Percentiles rank a stretch among this genome's conserved stretches.
phyloP scores from a whole-genome alignment of 306 rosid genomes.

The Prunus mume region DNA sequence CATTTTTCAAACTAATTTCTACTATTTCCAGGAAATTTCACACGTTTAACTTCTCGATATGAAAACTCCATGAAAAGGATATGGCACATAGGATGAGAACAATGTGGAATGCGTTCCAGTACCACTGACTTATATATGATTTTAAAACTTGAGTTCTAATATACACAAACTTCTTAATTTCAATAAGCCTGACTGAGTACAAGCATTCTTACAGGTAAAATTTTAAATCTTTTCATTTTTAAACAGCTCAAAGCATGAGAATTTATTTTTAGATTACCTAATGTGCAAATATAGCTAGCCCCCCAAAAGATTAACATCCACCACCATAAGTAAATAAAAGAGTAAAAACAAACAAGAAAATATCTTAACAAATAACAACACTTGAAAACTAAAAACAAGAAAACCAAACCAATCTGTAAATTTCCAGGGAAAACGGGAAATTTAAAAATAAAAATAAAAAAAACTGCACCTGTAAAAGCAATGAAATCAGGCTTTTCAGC shows the following conservation, averaged over 20 bases:
- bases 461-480: conserved; percentile 70
- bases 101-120: background rate
- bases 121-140: background rate
- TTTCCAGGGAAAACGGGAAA: background rate
- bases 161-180: background rate
- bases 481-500: conserved; percentile 76
- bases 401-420: background rate
- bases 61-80: background rate
- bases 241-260: background rate
- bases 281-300: too few species aligned
- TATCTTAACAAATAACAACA: background rate
- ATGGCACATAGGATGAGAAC: background rate
- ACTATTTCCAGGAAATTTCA: background rate
- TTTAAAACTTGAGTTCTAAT: background rate
- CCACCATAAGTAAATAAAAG: too few species aligned
- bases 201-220: background rate
- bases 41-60: background rate
- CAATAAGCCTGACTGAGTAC: background rate
- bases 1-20: too few species aligned
- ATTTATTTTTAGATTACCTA: too few species aligned
- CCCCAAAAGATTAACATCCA: background rate
- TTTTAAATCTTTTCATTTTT: background rate
- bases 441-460: background rate
- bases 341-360: background rate
- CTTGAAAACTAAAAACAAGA: background rate